Evolutionary conservation across 345 rosid genomes (phyloP).

Genomic region (Bruguiera parviflora): DNA sequence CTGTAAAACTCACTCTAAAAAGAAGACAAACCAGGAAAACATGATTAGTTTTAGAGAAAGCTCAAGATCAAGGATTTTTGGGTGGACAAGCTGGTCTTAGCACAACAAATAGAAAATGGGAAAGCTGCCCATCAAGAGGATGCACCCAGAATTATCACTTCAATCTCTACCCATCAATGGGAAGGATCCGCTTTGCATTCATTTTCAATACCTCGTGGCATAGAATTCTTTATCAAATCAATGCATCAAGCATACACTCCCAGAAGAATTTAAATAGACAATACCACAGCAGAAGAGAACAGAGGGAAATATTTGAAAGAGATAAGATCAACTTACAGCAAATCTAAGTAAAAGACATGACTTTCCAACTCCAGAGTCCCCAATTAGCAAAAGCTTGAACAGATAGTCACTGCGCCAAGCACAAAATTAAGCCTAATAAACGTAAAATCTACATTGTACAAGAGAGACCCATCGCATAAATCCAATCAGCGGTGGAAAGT

Average conservation of each 20-base stretch:
- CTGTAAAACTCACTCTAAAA: background rate
- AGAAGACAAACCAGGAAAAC: background rate
- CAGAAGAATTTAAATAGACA: background rate
- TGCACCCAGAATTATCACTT: too few species aligned
- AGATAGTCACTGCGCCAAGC: background rate
- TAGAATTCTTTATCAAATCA: too few species aligned
- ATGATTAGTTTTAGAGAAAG: background rate
- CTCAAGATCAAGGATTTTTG: background rate
- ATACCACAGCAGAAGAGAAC: background rate
- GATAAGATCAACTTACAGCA: background rate
- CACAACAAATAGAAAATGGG: too few species aligned
- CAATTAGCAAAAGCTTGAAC: slow-evolving; percentile 1
- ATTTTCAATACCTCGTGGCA: too few species aligned
- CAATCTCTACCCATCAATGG: too few species aligned
- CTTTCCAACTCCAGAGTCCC: slow-evolving; percentile 5
- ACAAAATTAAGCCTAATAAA: background rate
- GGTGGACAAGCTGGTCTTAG: too few species aligned
- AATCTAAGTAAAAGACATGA: background rate
- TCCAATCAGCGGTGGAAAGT: background rate
- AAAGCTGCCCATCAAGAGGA: too few species aligned
- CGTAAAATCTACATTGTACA: background rate
- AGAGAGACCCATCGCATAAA: background rate
- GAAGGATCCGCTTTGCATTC: background rate
- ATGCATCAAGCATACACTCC: background rate
- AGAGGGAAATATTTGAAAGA: background rate